A percentile compares a stretch with the other conserved stretches of the same genome.
Conservation (phyloP, 768 basidiomycete species). For the Xerocomus potaroensis region DNA sequence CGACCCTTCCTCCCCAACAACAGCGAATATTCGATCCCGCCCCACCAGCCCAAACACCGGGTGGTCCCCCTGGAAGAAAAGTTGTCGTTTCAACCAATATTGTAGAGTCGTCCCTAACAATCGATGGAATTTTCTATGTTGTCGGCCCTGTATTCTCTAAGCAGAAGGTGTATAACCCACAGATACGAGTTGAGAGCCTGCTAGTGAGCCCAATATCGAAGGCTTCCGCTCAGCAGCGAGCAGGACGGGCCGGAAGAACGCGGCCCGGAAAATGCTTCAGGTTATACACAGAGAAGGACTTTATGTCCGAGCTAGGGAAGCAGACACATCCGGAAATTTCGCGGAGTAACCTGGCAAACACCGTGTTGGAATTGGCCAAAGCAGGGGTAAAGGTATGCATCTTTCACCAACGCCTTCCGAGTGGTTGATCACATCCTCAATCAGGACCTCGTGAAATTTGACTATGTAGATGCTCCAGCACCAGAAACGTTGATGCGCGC, state of each 20-base stretch:
- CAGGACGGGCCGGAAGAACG: slow-evolving; percentile 94
- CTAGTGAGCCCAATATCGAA: slow-evolving; percentile 95
- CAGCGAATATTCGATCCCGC: slow-evolving; percentile 95
- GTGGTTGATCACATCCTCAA: neutral
- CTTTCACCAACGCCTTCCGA: neutral
- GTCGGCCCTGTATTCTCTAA: slow-evolving; percentile 98
- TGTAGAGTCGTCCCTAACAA: slow-evolving; percentile 82
- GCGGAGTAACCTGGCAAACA: slow-evolving; percentile 88
- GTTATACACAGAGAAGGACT: slow-evolving; percentile 95
- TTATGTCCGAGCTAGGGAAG: slow-evolving; percentile 92
- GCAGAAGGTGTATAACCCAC: slow-evolving; percentile 97
- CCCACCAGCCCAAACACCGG: slow-evolving; percentile 55
- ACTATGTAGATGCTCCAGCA: slow-evolving; percentile 90
- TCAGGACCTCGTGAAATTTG: slow-evolving; percentile 78
- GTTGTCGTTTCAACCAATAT: slow-evolving; percentile 96
- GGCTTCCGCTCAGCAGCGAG: slow-evolving; percentile 92
- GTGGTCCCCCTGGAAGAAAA: slow-evolving; percentile 85
- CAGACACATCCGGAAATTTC: slow-evolving; percentile 98
- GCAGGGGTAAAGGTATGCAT: slow-evolving; percentile 74
- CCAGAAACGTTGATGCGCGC: slow-evolving; percentile 98
- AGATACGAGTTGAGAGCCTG: slow-evolving; percentile 92
- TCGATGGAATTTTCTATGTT: slow-evolving; percentile 60
- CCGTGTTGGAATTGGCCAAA: slow-evolving; percentile 91
- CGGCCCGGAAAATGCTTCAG: slow-evolving; percentile 97
- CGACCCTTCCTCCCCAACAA: slow-evolving; percentile 88